Conservation (phyloP, 306 rosid species). For the Geum urbanum region DNA sequence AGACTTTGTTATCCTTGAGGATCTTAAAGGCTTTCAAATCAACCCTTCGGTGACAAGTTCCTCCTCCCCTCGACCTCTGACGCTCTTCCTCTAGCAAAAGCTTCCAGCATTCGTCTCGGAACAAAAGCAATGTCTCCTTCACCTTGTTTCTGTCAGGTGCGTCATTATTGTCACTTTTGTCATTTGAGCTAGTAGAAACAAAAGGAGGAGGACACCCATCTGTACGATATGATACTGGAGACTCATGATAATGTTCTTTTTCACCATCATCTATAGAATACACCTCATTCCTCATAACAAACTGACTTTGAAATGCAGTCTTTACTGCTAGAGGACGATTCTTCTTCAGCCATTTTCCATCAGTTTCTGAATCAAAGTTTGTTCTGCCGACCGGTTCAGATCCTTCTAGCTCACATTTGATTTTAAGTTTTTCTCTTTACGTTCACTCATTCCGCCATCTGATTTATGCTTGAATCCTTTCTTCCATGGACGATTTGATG, state of each 20-base stretch:
- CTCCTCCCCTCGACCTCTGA: conserved; percentile 29
- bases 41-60: conserved; percentile 38
- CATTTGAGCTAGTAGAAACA: not conserved
- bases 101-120: conserved; percentile 64
- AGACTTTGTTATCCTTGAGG: conserved; percentile 38
- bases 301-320: conserved; percentile 31
- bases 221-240: conserved; percentile 20
- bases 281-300: conserved; percentile 31
- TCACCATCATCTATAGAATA: conserved; percentile 25
- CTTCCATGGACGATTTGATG: conserved; percentile 58
- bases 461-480: conserved; percentile 30
- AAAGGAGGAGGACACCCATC: not conserved
- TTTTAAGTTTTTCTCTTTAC: conserved; percentile 44
- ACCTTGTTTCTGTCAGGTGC: conserved; percentile 48
- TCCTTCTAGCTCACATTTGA: conserved; percentile 24
- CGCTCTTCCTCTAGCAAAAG: conserved; percentile 70
- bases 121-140: conserved; percentile 63
- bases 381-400: conserved; percentile 32
- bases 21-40: conserved; percentile 49
- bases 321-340: conserved; percentile 12
- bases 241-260: conserved; percentile 16
- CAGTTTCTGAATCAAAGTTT: conserved; percentile 27
- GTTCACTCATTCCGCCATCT: conserved; percentile 31
- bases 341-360: conserved; percentile 35
- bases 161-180: conserved; percentile 19